Conservation (phyloP, 768 basidiomycete genomes). For the Rhizopogon roseolus region DNA sequence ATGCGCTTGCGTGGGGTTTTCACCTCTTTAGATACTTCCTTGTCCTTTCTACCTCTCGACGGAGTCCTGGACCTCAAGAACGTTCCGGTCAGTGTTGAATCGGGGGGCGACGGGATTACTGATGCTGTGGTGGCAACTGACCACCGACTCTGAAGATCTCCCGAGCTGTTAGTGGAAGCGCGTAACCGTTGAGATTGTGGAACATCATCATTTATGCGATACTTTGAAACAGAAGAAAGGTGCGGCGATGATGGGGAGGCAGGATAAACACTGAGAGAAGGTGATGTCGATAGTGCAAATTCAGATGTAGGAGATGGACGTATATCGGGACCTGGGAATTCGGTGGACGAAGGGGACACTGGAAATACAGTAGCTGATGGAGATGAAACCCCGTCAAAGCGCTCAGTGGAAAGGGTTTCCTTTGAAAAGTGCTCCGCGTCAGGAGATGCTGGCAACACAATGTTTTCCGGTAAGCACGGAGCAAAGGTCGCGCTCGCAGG, state of each 20-base stretch:
- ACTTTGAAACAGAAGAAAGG: neutral
- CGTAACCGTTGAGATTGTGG: slow-evolving; percentile 4
- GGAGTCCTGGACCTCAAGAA: slow-evolving; percentile 9
- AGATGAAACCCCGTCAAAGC: neutral
- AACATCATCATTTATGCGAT: neutral
- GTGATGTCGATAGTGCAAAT: neutral
- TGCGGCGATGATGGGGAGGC: slow-evolving; percentile 4
- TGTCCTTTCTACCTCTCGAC: slow-evolving; percentile 13
- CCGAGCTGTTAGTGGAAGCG: neutral
- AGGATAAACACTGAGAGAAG: slow-evolving; percentile 5
- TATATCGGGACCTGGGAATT: neutral
- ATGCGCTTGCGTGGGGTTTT: slow-evolving; percentile 26
- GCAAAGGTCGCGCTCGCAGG: slow-evolving; percentile 16
- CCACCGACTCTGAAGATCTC: slow-evolving; percentile 13
- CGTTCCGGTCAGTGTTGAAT: slow-evolving; percentile 3
- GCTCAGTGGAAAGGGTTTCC: neutral
- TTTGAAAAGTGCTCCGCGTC: slow-evolving; percentile 8
- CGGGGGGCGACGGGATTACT: slow-evolving; percentile 12
- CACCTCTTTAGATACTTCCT: slow-evolving; percentile 4
- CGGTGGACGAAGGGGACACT: neutral
- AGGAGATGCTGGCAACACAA: slow-evolving; percentile 22
- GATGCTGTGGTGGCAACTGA: slow-evolving; percentile 28
- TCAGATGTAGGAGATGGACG: neutral
- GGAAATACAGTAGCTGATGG: slow-evolving; percentile 1
- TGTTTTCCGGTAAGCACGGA: slow-evolving; percentile 17